These are phyloP conservation scores for Coniochaeta hoffmannii DNA, from an alignment of 2,329 filamentous ascomycete species.

Conservation along the genomic window DNA sequence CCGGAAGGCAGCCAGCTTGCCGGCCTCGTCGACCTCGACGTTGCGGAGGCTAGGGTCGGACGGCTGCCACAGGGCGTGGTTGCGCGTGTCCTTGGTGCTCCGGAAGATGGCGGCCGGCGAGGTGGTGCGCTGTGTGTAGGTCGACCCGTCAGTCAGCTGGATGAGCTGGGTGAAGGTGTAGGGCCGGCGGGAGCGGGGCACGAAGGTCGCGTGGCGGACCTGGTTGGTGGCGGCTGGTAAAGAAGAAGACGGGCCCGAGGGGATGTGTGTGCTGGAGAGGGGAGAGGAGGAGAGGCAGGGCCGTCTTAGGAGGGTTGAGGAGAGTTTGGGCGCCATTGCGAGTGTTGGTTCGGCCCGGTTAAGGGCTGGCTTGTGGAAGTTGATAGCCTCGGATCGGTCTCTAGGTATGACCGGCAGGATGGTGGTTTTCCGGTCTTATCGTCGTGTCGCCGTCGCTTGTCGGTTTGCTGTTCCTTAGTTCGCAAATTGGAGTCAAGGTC, in stretches of 20 bases:
- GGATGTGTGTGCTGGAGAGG: slow-evolving; percentile 14
- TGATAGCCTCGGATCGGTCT: not conserved
- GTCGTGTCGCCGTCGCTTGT: not conserved
- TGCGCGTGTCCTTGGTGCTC: slow-evolving; percentile 74
- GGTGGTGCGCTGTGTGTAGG: slow-evolving; percentile 73
- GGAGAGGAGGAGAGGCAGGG: slow-evolving; percentile 15
- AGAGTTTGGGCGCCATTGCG: slow-evolving; percentile 24
- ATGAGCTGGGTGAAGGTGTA: slow-evolving; percentile 98
- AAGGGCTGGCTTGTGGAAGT: not conserved
- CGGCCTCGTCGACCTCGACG: slow-evolving; percentile 92
- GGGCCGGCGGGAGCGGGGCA: slow-evolving; percentile 80
- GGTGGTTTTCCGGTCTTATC: not conserved
- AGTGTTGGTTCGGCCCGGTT: slow-evolving; percentile 1
- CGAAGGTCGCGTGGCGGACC: slow-evolving; percentile 74
- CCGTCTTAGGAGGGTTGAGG: slow-evolving; percentile 21
- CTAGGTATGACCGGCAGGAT: not conserved
- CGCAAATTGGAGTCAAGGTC: not conserved
- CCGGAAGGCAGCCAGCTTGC: slow-evolving; percentile 79
- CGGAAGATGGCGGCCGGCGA: slow-evolving; percentile 56
- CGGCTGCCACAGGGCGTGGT: slow-evolving; percentile 88
- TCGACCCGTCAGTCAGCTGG: slow-evolving; percentile 83
- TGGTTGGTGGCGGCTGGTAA: slow-evolving; percentile 29
- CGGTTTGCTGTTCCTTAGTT: not conserved
- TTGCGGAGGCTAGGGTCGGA: slow-evolving; percentile 72
- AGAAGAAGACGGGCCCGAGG: not conserved